Evolutionary conservation across 805 yeast species (phyloP), one percentile per base, ranked within the genome.

Genomic region (Pichia ethanolica): DNA sequence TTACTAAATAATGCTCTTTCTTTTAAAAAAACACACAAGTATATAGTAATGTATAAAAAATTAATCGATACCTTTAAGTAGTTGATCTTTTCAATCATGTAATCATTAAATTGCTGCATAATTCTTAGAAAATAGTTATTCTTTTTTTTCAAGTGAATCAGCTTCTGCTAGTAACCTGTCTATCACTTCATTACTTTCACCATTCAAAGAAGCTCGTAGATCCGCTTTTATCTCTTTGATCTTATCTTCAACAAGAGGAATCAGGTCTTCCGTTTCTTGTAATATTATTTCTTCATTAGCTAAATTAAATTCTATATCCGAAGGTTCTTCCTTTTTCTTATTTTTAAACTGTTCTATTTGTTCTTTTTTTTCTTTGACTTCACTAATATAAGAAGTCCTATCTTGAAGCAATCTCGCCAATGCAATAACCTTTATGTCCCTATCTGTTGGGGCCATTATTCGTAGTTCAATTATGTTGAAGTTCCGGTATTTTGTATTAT

Each of bases 401-500:
- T 89, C 96, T 56, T 85, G 85, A 38, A 82, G 58, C 13, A 89
- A 69, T 53, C 95, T 73, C 52, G 75, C 73, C 45, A 88, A 70
- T 1, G 96, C 89, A 50, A 76, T 79, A 36, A 77, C 72, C 57
- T 86, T 86, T 62, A 88, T 85, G 58, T 83, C 86, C 39, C 86
- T 66, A 52, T 74, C 80, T 2, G 87, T 71, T 33, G 91, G 93
- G 2, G 88, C 73, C 86, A 84, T 45, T 40, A 25, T 27, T 27
- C 34, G 11, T 14, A 14, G 25, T 30, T 5, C 25, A 30, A 9
- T 20, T 36, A 10, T 36, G 39, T 9, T 7, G 32, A 20, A 20
- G 20, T 20, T 20, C 20, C 20, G 20, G 20, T 20, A 20, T 3
- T 20, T 20, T 20, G 20, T n/a, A n/a, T 20, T 20, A 20, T 20